These are phyloP conservation scores for Diaporthe aspalathi DNA, from an alignment of 2,329 filamentous ascomycete species.

Conservation along the genomic window DNA sequence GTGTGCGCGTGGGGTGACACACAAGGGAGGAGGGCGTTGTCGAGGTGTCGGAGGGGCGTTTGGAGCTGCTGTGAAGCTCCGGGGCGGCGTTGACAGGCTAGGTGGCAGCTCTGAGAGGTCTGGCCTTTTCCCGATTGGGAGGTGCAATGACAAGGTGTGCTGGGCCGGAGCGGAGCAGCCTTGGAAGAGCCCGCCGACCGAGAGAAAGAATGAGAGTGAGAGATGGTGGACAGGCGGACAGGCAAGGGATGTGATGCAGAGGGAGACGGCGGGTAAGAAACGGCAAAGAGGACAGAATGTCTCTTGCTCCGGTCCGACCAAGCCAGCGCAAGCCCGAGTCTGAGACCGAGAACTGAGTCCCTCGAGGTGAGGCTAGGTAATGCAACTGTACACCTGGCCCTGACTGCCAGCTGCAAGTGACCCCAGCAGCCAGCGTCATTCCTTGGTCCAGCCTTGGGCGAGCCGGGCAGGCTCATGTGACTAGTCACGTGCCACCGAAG, in stretches of 20 bases:
- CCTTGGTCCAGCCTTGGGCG: constrained; percentile 6
- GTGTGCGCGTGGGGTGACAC: neutral
- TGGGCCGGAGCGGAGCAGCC: constrained; percentile 17
- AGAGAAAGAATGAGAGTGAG: too few relatives aligned
- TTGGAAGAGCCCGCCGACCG: neutral
- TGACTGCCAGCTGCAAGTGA: constrained; percentile 5
- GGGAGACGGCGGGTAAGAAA: neutral
- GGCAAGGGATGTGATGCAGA: neutral
- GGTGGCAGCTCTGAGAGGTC: constrained; percentile 31
- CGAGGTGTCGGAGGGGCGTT: constrained; percentile 28
- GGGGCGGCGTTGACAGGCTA: constrained; percentile 27
- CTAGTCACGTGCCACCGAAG: neutral
- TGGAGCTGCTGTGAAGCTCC: constrained; percentile 32
- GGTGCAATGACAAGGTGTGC: constrained; percentile 38
- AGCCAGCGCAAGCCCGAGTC: neutral
- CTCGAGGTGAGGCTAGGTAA: constrained; percentile 23
- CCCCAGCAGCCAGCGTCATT: constrained; percentile 9
- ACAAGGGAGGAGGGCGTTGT: constrained; percentile 19
- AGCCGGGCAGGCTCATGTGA: constrained; percentile 4
- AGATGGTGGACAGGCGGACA: too few relatives aligned
- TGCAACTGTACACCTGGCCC: constrained; percentile 15
- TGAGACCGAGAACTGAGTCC: neutral
- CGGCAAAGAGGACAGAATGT: constrained; percentile 28
- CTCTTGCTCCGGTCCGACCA: too few relatives aligned
- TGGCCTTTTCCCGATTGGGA: constrained; percentile 36